These are phyloP conservation scores for Mycosarcoma maydis DNA, from an alignment of 1,284 basidiomycete species.

Conservation along the genomic window DNA sequence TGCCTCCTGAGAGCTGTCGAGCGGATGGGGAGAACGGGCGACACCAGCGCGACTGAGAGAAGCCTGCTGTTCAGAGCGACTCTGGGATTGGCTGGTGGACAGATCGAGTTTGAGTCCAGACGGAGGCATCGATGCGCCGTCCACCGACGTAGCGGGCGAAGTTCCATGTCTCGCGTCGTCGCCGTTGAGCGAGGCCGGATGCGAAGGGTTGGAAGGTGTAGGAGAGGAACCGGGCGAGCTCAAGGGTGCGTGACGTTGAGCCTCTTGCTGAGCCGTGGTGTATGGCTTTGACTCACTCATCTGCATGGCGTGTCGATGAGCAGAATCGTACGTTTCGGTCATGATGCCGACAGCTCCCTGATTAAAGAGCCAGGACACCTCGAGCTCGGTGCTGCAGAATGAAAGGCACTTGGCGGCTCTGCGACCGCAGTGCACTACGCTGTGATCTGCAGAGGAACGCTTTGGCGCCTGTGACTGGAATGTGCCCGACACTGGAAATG, in stretches of 20 bases:
- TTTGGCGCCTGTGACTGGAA: too few species aligned
- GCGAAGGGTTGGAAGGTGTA: conserved; percentile 25
- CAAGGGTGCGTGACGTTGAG: conserved; percentile 1
- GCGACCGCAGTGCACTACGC: too few species aligned
- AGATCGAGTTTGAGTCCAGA: conserved; percentile 34
- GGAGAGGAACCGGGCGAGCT: conserved; percentile 32
- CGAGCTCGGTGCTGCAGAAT: too few species aligned
- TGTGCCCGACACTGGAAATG: too few species aligned
- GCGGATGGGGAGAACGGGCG: conserved; percentile 34
- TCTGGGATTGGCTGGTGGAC: conserved; percentile 7
- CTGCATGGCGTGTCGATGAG: conserved; percentile 8
- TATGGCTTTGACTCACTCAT: neutral
- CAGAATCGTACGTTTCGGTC: conserved; percentile 8
- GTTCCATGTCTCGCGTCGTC: conserved; percentile 37
- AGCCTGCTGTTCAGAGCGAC: conserved; percentile 30
- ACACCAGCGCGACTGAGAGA: conserved; percentile 31
- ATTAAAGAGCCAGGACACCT: too few species aligned
- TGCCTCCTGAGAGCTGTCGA: conserved; percentile 25
- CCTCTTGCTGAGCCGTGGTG: neutral
- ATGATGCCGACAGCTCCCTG: too few species aligned
- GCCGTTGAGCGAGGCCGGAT: conserved; percentile 35
- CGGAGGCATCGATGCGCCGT: conserved; percentile 16
- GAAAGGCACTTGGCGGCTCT: too few species aligned
- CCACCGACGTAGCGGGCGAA: conserved; percentile 35
- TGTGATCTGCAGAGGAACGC: too few species aligned